Conservation (phyloP, 495 filamentous ascomycete species). For the Aspergillus nanangensis region DNA sequence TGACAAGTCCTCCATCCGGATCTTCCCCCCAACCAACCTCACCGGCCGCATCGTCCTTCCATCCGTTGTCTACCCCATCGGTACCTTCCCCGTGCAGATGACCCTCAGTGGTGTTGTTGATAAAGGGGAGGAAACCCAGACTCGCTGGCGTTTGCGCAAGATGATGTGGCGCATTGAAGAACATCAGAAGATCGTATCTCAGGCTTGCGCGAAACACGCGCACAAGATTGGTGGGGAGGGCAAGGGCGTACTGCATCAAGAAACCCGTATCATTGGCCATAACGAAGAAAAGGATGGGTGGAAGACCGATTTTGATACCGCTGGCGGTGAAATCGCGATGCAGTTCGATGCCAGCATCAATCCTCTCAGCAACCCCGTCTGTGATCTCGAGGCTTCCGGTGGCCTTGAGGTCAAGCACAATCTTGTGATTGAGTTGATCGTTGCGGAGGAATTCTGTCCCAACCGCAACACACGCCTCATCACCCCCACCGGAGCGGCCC, state of each 20-base stretch:
- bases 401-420: slow-evolving; percentile 77
- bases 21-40: slow-evolving; percentile 95
- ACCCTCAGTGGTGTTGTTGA: slow-evolving; percentile 74
- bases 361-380: slow-evolving; percentile 58
- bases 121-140: slow-evolving; percentile 56
- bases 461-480: slow-evolving; percentile 63
- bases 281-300: slow-evolving; percentile 82
- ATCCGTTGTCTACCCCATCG: slow-evolving; percentile 81
- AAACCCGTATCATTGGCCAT: slow-evolving; percentile 67
- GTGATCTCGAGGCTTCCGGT: slow-evolving; percentile 74
- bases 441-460: slow-evolving; percentile 83
- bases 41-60: slow-evolving; percentile 76
- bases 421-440: slow-evolving; percentile 89
- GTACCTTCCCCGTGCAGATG: slow-evolving; percentile 73
- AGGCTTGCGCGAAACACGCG: slow-evolving; percentile 74
- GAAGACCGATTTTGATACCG: slow-evolving; percentile 83
- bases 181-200: slow-evolving; percentile 69
- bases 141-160: slow-evolving; percentile 83
- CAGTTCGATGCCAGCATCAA: slow-evolving; percentile 73
- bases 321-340: slow-evolving; percentile 71
- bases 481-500: slow-evolving; percentile 84
- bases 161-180: slow-evolving; percentile 94
- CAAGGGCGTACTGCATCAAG: slow-evolving; percentile 76
- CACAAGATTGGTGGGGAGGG: slow-evolving; percentile 64
- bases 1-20: slow-evolving; percentile 71